These are phyloP conservation scores for Ilex asprella DNA, from an alignment of 257 asterid species.

Conservation along the genomic window DNA sequence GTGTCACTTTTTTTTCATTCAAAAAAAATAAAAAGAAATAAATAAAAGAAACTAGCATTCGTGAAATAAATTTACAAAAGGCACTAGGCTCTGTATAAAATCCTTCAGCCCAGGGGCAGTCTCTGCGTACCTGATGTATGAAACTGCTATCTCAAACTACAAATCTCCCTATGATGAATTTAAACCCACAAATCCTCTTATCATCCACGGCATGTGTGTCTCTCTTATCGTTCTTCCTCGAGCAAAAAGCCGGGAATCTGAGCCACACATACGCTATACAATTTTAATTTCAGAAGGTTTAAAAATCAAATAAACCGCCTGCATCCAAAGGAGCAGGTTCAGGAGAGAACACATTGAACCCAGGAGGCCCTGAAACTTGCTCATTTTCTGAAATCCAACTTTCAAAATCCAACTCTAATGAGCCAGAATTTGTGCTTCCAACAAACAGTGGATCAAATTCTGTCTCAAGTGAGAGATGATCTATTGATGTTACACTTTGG, in stretches of 20 bases:
- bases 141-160: not conserved
- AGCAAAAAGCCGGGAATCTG: no score
- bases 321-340: conserved; percentile 31
- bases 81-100: conserved; percentile 2
- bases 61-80: conserved; percentile 2
- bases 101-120: no score
- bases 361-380: conserved; percentile 29
- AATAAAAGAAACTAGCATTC: no score
- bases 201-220: no score
- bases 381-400: conserved; percentile 35
- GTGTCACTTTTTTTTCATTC: no score
- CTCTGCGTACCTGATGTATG: not conserved
- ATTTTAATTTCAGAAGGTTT: conserved; percentile 1
- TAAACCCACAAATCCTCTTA: not conserved
- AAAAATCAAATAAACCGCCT: conserved; percentile 34
- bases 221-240: not conserved
- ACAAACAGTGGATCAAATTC: conserved; percentile 25
- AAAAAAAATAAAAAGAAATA: no score
- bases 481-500: conserved; percentile 18
- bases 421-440: conserved; percentile 16
- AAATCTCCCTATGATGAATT: conserved; percentile 1
- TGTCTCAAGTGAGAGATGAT: conserved; percentile 6
- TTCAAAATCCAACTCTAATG: conserved; percentile 24
- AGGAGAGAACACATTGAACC: conserved; percentile 32
- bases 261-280: not conserved